phyloP scores from a whole-genome alignment of 768 basidiomycete genomes.

The Boletellus ananas region DNA sequence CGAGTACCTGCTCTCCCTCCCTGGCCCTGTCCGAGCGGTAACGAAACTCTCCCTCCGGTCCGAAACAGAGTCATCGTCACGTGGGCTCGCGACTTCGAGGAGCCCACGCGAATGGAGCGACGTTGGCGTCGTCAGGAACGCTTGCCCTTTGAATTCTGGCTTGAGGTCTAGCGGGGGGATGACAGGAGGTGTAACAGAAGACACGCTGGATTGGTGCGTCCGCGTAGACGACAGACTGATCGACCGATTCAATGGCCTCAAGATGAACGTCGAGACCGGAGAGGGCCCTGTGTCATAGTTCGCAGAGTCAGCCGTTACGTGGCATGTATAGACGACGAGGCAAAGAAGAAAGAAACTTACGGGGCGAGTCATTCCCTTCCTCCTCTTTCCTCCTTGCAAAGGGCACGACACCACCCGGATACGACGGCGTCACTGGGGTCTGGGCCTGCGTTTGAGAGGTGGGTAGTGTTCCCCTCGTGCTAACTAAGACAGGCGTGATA shows the following conservation, averaged over 20 bases:
- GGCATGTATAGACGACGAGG: neutral
- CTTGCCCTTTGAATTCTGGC: constrained; percentile 45
- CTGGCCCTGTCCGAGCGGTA: constrained; percentile 37
- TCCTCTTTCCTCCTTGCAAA: constrained; percentile 28
- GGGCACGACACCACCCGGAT: constrained; percentile 17
- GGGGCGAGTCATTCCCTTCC: constrained; percentile 31
- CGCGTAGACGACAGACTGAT: constrained; percentile 60
- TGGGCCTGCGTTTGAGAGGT: constrained; percentile 15
- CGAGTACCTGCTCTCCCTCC: constrained; percentile 31
- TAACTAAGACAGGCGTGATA: constrained; percentile 23
- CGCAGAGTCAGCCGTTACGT: constrained; percentile 1
- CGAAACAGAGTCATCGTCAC: constrained; percentile 42
- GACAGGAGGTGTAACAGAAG: constrained; percentile 39
- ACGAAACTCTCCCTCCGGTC: constrained; percentile 56
- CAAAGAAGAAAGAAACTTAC: constrained; percentile 33
- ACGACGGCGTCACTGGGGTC: constrained; percentile 23
- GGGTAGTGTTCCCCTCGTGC: constrained; percentile 12
- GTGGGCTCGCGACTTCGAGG: constrained; percentile 21
- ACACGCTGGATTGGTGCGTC: constrained; percentile 47
- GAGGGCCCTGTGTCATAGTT: constrained; percentile 40
- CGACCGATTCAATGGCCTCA: constrained; percentile 63
- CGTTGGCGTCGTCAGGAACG: constrained; percentile 29
- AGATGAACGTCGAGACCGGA: constrained; percentile 54
- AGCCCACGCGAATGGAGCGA: constrained; percentile 21
- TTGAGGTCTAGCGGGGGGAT: constrained; percentile 60